These are phyloP conservation scores for Exsudoporus floridanus DNA, from an alignment of 1,284 basidiomycete species.

Conservation along the genomic window DNA sequence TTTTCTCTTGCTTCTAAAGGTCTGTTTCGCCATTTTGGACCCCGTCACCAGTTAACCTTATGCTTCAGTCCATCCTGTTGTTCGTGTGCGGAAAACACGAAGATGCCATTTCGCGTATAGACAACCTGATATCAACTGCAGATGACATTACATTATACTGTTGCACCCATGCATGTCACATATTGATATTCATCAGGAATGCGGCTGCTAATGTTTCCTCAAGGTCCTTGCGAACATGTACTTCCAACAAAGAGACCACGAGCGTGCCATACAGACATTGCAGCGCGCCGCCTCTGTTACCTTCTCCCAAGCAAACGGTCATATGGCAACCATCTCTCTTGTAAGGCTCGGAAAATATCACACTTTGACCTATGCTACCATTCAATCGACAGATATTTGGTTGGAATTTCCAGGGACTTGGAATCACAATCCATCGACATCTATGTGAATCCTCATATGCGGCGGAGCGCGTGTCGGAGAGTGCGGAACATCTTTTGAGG, in stretches of 20 bases:
- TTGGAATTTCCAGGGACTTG: constrained; percentile 1
- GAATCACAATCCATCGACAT: background rate
- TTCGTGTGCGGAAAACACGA: constrained; percentile 1
- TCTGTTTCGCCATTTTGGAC: background rate
- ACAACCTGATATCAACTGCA: background rate
- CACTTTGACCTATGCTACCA: background rate
- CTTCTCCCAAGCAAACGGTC: background rate
- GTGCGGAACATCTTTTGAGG: background rate
- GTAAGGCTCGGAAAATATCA: background rate
- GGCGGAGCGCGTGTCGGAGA: background rate
- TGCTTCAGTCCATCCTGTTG: background rate
- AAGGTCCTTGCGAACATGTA: constrained; percentile 1
- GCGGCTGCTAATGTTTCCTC: background rate
- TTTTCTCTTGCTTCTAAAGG: constrained; percentile 4
- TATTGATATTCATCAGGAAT: background rate
- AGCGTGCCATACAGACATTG: background rate
- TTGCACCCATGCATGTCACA: background rate
- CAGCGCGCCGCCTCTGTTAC: background rate
- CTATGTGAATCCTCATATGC: background rate
- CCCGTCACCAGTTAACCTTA: background rate
- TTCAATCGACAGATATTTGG: constrained; percentile 1
- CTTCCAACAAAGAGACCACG: background rate
- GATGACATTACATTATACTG: background rate
- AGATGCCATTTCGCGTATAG: constrained; percentile 1
- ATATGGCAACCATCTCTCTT: constrained; percentile 2